Evolutionary conservation across 2,329 filamentous ascomycete species (phyloP).

Genomic region (Tetracladium maxilliforme): DNA sequence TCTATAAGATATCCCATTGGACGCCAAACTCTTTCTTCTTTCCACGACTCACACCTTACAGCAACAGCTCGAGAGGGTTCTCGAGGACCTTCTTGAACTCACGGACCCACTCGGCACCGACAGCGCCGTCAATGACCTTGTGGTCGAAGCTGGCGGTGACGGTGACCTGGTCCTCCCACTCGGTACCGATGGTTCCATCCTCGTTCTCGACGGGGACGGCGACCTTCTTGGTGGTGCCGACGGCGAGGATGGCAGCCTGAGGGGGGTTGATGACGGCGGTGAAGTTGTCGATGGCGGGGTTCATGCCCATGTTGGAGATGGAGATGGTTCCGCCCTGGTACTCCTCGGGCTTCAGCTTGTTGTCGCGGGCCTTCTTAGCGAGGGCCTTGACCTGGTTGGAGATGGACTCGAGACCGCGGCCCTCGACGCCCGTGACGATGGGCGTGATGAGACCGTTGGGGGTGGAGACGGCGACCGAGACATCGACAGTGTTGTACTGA

Average conservation of each 20-base stretch:
- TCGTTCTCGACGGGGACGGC: slow-evolving; percentile 75
- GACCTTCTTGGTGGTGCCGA: slow-evolving; percentile 92
- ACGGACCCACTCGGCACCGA: slow-evolving; percentile 91
- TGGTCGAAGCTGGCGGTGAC: slow-evolving; percentile 96
- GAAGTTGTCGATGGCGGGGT: slow-evolving; percentile 88
- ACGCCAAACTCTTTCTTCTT: no score
- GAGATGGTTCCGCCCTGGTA: slow-evolving; percentile 99
- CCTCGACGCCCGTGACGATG: slow-evolving; percentile 82
- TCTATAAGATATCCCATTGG: no score
- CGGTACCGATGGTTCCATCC: slow-evolving; percentile 57
- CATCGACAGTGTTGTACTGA: slow-evolving; percentile 84
- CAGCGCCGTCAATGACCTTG: slow-evolving; percentile 93
- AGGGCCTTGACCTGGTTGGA: slow-evolving; percentile 88
- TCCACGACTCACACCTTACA: slow-evolving; percentile 41
- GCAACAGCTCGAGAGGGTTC: slow-evolving; percentile 88
- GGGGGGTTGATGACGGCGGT: slow-evolving; percentile 98
- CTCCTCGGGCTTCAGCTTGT: slow-evolving; percentile 98
- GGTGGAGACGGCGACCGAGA: slow-evolving; percentile 87
- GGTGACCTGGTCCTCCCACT: slow-evolving; percentile 95
- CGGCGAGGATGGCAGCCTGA: slow-evolving; percentile 86
- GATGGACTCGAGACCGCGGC: slow-evolving; percentile 76
- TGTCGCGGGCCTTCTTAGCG: slow-evolving; percentile 86
- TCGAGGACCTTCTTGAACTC: slow-evolving; percentile 96
- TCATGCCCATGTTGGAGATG: slow-evolving; percentile 99
- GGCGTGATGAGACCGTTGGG: slow-evolving; percentile 92